A percentile compares a stretch with the other conserved stretches of the same genome.
phyloP scores from a whole-genome alignment of 2,329 filamentous ascomycete genomes.

The Fusarium ambrosium region DNA sequence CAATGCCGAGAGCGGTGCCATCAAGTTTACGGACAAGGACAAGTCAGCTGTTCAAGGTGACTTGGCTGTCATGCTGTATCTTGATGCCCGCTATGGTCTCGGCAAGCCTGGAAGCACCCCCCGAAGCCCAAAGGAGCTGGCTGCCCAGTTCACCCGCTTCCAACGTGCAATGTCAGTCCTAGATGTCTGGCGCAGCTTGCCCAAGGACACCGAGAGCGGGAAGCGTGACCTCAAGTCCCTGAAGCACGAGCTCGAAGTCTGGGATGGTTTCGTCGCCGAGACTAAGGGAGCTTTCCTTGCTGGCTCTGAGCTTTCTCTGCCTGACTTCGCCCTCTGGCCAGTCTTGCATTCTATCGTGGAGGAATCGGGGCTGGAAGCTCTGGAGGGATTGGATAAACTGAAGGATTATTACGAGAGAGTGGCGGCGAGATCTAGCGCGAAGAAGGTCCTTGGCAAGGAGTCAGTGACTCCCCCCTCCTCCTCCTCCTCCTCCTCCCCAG shows the following conservation, averaged over 20 bases:
- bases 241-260: constrained; percentile 53
- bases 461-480: neutral
- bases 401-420: constrained; percentile 55
- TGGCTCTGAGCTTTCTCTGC: constrained; percentile 57
- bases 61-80: constrained; percentile 69
- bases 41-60: constrained; percentile 64
- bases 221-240: constrained; percentile 42
- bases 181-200: constrained; percentile 51
- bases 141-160: constrained; percentile 57
- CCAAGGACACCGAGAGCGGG: constrained; percentile 5
- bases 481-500: neutral
- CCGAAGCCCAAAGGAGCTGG: constrained; percentile 49
- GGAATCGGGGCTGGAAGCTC: constrained; percentile 48
- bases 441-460: constrained; percentile 40
- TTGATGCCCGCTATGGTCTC: constrained; percentile 66
- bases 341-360: constrained; percentile 62
- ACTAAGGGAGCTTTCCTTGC: constrained; percentile 60
- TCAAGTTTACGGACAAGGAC: constrained; percentile 71
- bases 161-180: constrained; percentile 55
- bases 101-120: constrained; percentile 45
- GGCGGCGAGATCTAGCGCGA: constrained; percentile 37
- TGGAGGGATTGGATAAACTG: constrained; percentile 51
- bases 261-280: constrained; percentile 55
- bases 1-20: constrained; percentile 29
- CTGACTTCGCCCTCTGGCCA: constrained; percentile 71